These are phyloP conservation scores for Pichia rugopelliculosa DNA, from an alignment of 805 yeast species.

Conservation along the genomic window DNA sequence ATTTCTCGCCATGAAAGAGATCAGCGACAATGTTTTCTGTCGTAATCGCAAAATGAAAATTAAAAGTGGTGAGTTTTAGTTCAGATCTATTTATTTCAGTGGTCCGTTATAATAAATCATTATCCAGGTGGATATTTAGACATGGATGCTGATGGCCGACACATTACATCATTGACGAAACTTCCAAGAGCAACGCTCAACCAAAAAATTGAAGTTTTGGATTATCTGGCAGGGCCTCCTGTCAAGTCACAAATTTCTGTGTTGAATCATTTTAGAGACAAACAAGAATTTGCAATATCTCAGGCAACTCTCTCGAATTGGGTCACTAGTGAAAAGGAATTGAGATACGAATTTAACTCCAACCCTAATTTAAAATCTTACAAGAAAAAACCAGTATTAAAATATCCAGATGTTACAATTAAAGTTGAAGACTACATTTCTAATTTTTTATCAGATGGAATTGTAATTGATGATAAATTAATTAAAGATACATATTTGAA, in stretches of 20 bases:
- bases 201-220: constrained; percentile 29
- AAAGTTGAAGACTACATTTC: constrained; percentile 26
- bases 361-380: constrained; percentile 26
- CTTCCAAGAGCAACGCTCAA: constrained; percentile 13
- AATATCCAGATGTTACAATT: constrained; percentile 28
- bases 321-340: constrained; percentile 20
- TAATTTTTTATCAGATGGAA: constrained; percentile 11
- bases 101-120: no score
- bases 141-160: neutral
- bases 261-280: constrained; percentile 19
- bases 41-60: no score
- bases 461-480: constrained; percentile 22
- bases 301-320: constrained; percentile 32
- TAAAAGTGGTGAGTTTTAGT: no score
- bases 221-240: constrained; percentile 28
- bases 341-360: constrained; percentile 19
- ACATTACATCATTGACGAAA: neutral
- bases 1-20: neutral
- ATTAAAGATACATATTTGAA: constrained; percentile 17
- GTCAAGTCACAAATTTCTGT: constrained; percentile 23
- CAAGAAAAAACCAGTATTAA: constrained; percentile 27
- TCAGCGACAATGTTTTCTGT: no score
- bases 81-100: no score
- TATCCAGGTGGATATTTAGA: neutral
- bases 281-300: constrained; percentile 24